Percentiles rank a stretch among this genome's conserved stretches.
Conservation (phyloP, 176 grass and related monocot genomes). For the Tillandsia leiboldiana region DNA sequence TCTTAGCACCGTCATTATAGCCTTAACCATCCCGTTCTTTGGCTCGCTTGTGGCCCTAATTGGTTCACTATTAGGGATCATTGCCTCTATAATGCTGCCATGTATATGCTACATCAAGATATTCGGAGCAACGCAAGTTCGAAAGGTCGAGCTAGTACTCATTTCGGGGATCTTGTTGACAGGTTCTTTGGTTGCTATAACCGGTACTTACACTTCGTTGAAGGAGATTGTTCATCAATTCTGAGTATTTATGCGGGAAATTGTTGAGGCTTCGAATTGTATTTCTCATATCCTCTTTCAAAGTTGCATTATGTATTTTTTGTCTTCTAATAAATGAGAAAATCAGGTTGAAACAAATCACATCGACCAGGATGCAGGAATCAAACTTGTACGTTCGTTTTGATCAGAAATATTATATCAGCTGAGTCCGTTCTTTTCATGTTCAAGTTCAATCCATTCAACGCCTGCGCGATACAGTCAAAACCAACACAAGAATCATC, state of each 20-base stretch:
- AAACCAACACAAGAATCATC: conserved; percentile 36
- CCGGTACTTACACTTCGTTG: conserved; percentile 61
- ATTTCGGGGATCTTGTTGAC: conserved; percentile 37
- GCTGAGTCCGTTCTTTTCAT: conserved; percentile 27
- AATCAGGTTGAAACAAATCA: too few relatives aligned
- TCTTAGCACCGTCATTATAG: conserved; percentile 44
- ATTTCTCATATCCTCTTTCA: too few relatives aligned
- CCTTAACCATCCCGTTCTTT: conserved; percentile 62
- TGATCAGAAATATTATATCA: conserved; percentile 5
- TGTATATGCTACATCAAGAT: conserved; percentile 80
- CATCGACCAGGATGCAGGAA: too few relatives aligned
- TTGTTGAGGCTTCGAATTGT: too few relatives aligned
- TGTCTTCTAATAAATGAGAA: too few relatives aligned
- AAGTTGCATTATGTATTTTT: too few relatives aligned
- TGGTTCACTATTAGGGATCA: conserved; percentile 58
- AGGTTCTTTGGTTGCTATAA: conserved; percentile 32
- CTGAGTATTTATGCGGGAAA: neutral
- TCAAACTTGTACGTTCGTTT: neutral
- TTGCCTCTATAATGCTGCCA: conserved; percentile 53
- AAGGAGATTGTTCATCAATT: conserved; percentile 50
- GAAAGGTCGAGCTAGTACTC: conserved; percentile 30
- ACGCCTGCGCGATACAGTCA: conserved; percentile 10
- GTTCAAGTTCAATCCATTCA: conserved; percentile 27
- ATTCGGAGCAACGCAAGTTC: conserved; percentile 24
- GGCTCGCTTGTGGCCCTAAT: conserved; percentile 68